Base-by-base conservation (phyloP, 2,329 filamentous ascomycete species). In the Arthrobotrys musiformis region DNA sequence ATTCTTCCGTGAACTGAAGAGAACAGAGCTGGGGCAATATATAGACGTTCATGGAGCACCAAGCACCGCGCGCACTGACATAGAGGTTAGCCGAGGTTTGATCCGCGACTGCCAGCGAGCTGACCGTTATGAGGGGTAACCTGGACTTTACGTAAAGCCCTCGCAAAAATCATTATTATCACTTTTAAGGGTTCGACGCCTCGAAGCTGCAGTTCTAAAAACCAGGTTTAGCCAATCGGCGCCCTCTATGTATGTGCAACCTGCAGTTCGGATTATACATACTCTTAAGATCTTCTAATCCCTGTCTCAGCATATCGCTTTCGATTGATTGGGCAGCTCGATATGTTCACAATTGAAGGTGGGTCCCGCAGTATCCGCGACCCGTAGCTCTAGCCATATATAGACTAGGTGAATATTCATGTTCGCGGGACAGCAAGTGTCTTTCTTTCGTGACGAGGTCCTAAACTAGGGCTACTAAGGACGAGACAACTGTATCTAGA, bases 311-410 rank as follows among this genome's bases (percentile, higher is more conserved):
- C n/a, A 19, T 19, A 40, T 40, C 33, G 33, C 19, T 26, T 40
- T 24, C 4, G 54, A 58, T 40, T 58, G 54, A 58, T 58, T 58
- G 54, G 54, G 54, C 54, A 58, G 30, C 19, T 58, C 30, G 30
- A 40, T 33, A 58, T 2, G 19, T 40, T 58, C 15, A 58, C 6
- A 17, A 17, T n/a, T n/a, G 33, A 37, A 58, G 30, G 54, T 58
- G 54, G 54, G 17, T 58, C 54, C 33, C 33, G 24, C 54, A 9
- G 33, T 40, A 52, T 28, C 50, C 24, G 50, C 13, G 19, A 35
- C 13, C 15, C 13, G 24, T n/a, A 40, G 2, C 19, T 40, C 54
- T 58, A 58, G 22, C 54, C 54, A 15, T 58, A 40, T 58, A n/a
- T 8, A 19, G 54, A 26, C 54, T 58, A 58, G 54, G 15, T 40